Base-by-base conservation (phyloP, 208 protist species). In the Trypanosoma lewisi region DNA sequence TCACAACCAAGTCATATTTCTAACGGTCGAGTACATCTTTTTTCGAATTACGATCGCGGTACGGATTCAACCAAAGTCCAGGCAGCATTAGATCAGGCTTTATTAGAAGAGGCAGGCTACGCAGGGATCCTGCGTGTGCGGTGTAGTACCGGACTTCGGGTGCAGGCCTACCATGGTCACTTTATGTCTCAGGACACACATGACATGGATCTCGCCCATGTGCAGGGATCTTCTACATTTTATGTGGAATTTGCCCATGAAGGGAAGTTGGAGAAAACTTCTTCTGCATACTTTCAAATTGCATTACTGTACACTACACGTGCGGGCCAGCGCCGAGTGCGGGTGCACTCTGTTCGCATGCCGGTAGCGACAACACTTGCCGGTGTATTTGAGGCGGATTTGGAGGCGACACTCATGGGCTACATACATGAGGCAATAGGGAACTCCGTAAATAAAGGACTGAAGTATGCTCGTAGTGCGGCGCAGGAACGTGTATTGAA, bases 261-360 rank as follows among this genome's bases (percentile, higher is more conserved):
- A 61, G 80, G 78, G 34, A 83, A 67, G 39, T 60, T 95, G 52
- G 78, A 84, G 41, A 89, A 76, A 60, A 80, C 80, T 27, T 53
- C 47, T 31, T 84, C 88, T 63, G 81, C 77, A 0, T 91, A 90
- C 69, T 87, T 97, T 68, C 96, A 98, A 80, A 68, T 66, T 9
- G 94, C 94, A 25, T 68, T 97, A 36, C 85, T 98, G 19, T 98
- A 98, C 77, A 98, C 96, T 16, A 94, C 91, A 9, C 73, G 80
- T 62, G 75, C 53, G 12, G 96, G 96, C 23, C 67, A 87, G 30
- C 78, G 96, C 16, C 89, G 91, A 4, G 82, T 98, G 33, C 91
- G 96, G 17, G 83, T 97, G 39, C 83, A 94, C 42, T 97, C 89
- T 37, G 69, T 78, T 31, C 80, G 81, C 11, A 56, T 94, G 63